These are phyloP conservation scores for Ophiocordyceps camponoti-leonardi DNA, from an alignment of 2,329 filamentous ascomycete genomes.

Conservation along the genomic window DNA sequence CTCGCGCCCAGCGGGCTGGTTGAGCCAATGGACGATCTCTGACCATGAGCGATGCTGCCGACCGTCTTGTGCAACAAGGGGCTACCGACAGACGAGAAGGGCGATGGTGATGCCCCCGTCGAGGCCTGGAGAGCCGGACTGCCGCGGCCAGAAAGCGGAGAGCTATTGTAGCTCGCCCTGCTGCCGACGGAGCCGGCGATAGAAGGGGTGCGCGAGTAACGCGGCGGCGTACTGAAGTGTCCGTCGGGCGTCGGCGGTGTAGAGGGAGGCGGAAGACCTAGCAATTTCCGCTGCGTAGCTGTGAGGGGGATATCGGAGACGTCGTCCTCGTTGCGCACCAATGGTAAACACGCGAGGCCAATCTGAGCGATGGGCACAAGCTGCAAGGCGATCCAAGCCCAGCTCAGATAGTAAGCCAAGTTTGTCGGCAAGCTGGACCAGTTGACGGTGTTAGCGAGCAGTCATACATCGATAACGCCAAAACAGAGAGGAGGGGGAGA, in stretches of 20 bases:
- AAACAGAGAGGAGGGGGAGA: neutral
- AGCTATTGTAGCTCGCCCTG: constrained; percentile 37
- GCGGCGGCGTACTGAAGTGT: constrained; percentile 65
- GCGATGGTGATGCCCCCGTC: constrained; percentile 23
- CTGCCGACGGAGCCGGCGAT: constrained; percentile 44
- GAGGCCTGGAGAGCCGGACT: constrained; percentile 23
- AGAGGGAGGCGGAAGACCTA: constrained; percentile 58
- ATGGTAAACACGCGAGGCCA: constrained; percentile 48
- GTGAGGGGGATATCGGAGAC: constrained; percentile 83
- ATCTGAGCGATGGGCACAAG: constrained; percentile 55
- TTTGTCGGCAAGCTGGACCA: constrained; percentile 13
- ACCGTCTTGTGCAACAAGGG: constrained; percentile 54
- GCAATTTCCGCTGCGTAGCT: constrained; percentile 52
- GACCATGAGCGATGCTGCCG: constrained; percentile 27
- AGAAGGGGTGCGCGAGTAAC: constrained; percentile 63
- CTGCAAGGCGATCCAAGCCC: constrained; percentile 30
- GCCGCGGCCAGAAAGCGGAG: constrained; percentile 38
- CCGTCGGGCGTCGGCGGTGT: constrained; percentile 49
- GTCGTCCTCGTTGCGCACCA: constrained; percentile 56
- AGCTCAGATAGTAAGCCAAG: constrained; percentile 20
- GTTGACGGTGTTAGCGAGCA: neutral
- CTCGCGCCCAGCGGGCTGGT: constrained; percentile 33
- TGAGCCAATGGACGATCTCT: constrained; percentile 46
- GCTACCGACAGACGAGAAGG: constrained; percentile 27
- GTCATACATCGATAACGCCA: neutral